Evolutionary conservation across 352 stramenopile genomes (phyloP).

Genomic region (Phytophthora foliorum): DNA sequence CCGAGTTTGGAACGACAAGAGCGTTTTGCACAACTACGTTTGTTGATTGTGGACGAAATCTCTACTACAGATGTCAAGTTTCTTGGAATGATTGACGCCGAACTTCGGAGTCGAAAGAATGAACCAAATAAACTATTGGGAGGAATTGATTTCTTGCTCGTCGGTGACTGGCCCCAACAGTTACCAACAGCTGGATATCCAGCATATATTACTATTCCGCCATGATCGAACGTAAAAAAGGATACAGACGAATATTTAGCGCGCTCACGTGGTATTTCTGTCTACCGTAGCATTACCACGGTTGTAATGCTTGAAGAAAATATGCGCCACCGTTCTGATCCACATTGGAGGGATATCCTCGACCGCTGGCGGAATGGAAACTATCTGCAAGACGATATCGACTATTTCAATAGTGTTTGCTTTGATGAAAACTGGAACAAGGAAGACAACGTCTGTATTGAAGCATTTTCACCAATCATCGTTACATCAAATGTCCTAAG

Average conservation of each 20-base stretch:
- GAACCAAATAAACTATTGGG: too few species aligned
- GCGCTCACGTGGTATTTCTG: constrained; percentile 4
- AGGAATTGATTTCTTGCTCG: too few species aligned
- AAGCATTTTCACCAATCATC: not conserved
- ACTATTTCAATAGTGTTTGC: not conserved
- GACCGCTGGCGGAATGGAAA: too few species aligned
- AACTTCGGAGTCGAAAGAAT: too few species aligned
- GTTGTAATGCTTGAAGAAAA: constrained; percentile 13
- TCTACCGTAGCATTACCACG: constrained; percentile 5
- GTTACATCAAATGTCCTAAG: not conserved
- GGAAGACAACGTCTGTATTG: not conserved
- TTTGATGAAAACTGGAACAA: not conserved
- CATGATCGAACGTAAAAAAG: not conserved
- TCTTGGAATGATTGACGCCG: too few species aligned
- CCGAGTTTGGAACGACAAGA: not conserved
- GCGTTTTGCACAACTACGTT: not conserved
- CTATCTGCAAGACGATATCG: not conserved
- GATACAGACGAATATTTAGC: constrained; percentile 3
- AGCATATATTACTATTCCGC: not conserved
- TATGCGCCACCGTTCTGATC: too few species aligned
- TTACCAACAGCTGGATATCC: constrained; percentile 1
- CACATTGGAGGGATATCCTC: too few species aligned
- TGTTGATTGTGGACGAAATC: constrained; percentile 13
- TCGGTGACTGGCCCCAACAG: too few species aligned
- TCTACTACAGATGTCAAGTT: constrained; percentile 15